Evolutionary conservation across 768 basidiomycete genomes (phyloP).

Genomic region (Termitomyces sp.): DNA sequence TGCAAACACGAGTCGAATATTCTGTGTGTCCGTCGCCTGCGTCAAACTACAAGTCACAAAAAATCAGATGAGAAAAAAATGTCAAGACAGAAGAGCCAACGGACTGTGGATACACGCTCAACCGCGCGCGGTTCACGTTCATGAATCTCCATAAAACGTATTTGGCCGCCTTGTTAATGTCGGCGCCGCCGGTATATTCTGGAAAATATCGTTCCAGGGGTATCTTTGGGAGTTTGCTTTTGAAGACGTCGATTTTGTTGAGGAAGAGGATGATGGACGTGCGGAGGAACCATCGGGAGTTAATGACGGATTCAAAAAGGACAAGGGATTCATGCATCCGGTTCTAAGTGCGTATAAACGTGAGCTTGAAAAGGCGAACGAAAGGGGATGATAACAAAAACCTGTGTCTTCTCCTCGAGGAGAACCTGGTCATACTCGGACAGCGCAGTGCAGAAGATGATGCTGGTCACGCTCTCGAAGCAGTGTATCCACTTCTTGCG

Average conservation of each 20-base stretch:
- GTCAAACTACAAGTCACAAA: constrained; percentile 7
- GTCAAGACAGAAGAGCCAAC: constrained; percentile 20
- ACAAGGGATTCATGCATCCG: constrained; percentile 92
- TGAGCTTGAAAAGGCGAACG: neutral
- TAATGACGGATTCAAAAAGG: constrained; percentile 90
- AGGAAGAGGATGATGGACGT: constrained; percentile 90
- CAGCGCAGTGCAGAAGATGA: constrained; percentile 64
- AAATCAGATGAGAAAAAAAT: neutral
- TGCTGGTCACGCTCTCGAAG: constrained; percentile 29
- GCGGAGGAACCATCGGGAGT: constrained; percentile 81
- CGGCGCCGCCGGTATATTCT: constrained; percentile 83
- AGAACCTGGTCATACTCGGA: constrained; percentile 74
- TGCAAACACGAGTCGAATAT: constrained; percentile 14
- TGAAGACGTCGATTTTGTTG: constrained; percentile 93
- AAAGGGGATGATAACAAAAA: constrained; percentile 32
- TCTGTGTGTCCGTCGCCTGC: constrained; percentile 15
- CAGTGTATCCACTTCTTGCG: constrained; percentile 81
- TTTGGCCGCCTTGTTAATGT: constrained; percentile 93
- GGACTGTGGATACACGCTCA: constrained; percentile 93
- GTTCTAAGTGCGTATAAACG: constrained; percentile 41
- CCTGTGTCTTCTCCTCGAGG: constrained; percentile 64
- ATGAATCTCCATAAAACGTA: constrained; percentile 95
- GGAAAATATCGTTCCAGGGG: constrained; percentile 76
- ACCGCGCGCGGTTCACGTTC: constrained; percentile 78
- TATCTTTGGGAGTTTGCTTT: constrained; percentile 79